Evolutionary conservation across 192 early-diverging fungal species (phyloP).

Genomic region (Glomus cerebriforme): DNA sequence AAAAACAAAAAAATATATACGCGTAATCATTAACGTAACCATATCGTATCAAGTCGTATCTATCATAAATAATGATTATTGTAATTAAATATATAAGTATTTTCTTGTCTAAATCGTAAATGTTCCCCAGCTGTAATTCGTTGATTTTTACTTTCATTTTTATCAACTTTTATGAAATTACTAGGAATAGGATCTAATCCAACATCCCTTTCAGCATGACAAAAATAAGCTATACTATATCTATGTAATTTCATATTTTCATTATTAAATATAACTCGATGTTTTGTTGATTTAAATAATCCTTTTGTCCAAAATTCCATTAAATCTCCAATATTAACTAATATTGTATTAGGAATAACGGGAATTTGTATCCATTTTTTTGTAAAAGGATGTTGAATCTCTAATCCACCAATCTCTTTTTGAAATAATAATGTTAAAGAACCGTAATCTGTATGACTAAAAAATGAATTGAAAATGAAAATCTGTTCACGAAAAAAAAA

Average conservation of each 20-base stretch:
- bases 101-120: background rate
- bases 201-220: constrained; percentile 53
- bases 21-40: too few relatives aligned
- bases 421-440: constrained; percentile 69
- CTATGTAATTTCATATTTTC: constrained; percentile 52
- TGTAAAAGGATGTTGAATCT: constrained; percentile 50
- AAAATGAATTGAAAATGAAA: background rate
- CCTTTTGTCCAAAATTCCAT: constrained; percentile 66
- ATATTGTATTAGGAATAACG: constrained; percentile 52
- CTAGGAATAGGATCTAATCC: constrained; percentile 54
- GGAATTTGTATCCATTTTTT: constrained; percentile 61
- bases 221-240: constrained; percentile 66
- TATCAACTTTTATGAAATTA: background rate
- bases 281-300: constrained; percentile 60
- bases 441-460: constrained; percentile 70
- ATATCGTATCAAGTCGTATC: too few relatives aligned
- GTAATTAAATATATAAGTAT: too few relatives aligned
- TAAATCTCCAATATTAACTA: constrained; percentile 67
- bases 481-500: background rate
- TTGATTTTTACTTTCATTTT: background rate
- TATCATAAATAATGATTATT: too few relatives aligned
- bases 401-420: constrained; percentile 59
- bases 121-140: constrained; percentile 26
- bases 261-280: constrained; percentile 59
- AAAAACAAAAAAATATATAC: too few relatives aligned